These are phyloP conservation scores for Claviceps maximensis DNA, from an alignment of 2,329 filamentous ascomycete species.

Conservation along the genomic window DNA sequence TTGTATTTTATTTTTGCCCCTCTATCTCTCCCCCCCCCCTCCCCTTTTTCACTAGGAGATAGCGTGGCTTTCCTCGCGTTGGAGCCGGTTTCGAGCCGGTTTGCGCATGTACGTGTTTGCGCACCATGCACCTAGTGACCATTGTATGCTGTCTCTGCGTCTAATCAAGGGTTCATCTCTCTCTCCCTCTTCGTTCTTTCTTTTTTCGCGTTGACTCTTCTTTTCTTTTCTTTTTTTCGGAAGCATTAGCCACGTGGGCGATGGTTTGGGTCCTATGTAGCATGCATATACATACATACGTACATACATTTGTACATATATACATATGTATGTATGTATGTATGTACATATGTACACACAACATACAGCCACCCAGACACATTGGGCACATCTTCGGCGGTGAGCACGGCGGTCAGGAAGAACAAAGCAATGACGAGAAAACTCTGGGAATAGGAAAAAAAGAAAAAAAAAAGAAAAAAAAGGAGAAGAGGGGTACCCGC, in stretches of 20 bases:
- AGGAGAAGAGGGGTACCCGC: neutral
- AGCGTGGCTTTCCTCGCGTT: neutral
- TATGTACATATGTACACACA: neutral
- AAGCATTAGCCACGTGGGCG: neutral
- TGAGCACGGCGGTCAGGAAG: slow-evolving; percentile 1
- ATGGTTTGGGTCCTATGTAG: too few species aligned
- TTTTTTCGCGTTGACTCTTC: too few species aligned
- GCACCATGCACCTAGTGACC: neutral
- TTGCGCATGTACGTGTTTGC: neutral
- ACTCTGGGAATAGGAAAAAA: neutral
- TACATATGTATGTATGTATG: neutral
- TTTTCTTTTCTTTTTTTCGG: neutral
- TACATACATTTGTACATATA: neutral
- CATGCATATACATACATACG: neutral
- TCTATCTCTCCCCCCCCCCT: neutral
- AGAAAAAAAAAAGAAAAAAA: too few species aligned
- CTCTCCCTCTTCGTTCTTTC: too few species aligned
- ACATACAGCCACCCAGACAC: neutral
- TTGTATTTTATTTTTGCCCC: neutral
- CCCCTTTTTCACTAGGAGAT: neutral
- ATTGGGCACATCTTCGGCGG: neutral
- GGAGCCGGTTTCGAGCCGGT: neutral
- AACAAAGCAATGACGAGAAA: neutral
- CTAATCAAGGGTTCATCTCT: too few species aligned
- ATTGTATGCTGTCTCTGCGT: neutral